phyloP scores from a whole-genome alignment of 2,329 filamentous ascomycete species.

The Ilyonectria sp. region DNA sequence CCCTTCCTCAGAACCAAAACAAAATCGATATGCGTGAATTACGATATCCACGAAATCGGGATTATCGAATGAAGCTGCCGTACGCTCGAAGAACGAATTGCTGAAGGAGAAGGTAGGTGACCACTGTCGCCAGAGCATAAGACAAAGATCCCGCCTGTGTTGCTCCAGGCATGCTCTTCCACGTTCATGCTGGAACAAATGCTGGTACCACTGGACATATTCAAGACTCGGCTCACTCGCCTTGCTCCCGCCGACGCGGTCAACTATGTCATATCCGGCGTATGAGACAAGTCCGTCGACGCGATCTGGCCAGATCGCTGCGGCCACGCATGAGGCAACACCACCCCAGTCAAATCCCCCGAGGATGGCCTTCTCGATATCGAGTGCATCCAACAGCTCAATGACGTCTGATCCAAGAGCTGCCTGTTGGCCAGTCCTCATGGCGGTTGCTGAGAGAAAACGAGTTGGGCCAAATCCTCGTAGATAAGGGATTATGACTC shows the following conservation, averaged over 20 bases:
- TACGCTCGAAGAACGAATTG: constrained; percentile 5
- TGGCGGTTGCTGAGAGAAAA: constrained; percentile 38
- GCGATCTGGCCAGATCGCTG: constrained; percentile 48
- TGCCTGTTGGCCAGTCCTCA: constrained; percentile 47
- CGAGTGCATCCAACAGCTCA: constrained; percentile 44
- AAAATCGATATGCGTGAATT: constrained; percentile 25
- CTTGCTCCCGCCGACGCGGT: constrained; percentile 5
- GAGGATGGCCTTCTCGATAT: constrained; percentile 44
- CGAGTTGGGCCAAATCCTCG: constrained; percentile 46
- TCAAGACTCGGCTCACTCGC: constrained; percentile 2
- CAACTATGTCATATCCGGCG: constrained; percentile 36
- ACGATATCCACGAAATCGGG: constrained; percentile 25
- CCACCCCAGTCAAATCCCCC: constrained; percentile 51
- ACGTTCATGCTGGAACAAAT: constrained; percentile 11
- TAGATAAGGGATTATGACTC: constrained; percentile 48
- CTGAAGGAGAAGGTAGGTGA: constrained; percentile 15
- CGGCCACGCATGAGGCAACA: constrained; percentile 42
- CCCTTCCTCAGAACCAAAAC: constrained; percentile 44
- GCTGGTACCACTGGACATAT: constrained; percentile 12
- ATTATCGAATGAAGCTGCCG: constrained; percentile 16
- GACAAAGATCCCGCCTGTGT: constrained; percentile 9
- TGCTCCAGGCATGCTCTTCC: constrained; percentile 4
- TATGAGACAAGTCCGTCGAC: constrained; percentile 46
- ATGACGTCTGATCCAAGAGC: constrained; percentile 46
- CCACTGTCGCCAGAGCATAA: constrained; percentile 8